These are phyloP conservation scores for Penicillium cosmopolitanum DNA, from an alignment of 495 filamentous ascomycete genomes.

Conservation along the genomic window DNA sequence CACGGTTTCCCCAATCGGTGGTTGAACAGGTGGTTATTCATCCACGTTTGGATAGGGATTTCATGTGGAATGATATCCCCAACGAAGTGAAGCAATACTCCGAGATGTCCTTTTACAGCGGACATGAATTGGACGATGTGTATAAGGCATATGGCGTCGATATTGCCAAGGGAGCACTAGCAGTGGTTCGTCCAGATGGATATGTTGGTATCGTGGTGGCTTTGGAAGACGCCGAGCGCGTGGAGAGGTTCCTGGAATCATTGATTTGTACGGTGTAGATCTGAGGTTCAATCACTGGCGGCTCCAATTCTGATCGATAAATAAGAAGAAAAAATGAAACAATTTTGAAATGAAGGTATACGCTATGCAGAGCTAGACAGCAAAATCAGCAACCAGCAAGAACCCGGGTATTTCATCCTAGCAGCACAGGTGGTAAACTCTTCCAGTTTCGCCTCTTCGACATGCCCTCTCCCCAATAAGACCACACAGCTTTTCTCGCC, in stretches of 20 bases:
- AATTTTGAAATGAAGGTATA: not conserved
- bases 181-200: conserved; percentile 66
- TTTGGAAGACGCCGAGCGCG: conserved; percentile 53
- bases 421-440: conserved; percentile 1
- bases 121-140: conserved; percentile 67
- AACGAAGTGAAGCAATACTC: conserved; percentile 59
- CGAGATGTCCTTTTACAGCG: conserved; percentile 64
- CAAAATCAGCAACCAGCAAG: too few relatives aligned
- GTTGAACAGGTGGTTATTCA: conserved; percentile 68
- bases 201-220: conserved; percentile 64
- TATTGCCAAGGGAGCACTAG: conserved; percentile 59
- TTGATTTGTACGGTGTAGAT: conserved; percentile 32
- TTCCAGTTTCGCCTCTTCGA: not conserved
- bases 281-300: not conserved
- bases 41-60: conserved; percentile 49
- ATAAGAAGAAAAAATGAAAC: too few relatives aligned
- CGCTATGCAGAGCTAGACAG: not conserved
- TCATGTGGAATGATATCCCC: conserved; percentile 63
- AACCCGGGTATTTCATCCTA: conserved; percentile 1
- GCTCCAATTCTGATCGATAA: too few relatives aligned
- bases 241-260: conserved; percentile 39
- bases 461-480: conserved; percentile 5
- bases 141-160: conserved; percentile 68
- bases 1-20: conserved; percentile 43
- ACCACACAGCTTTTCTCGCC: conserved; percentile 6